Percentiles rank a stretch among this genome's conserved stretches.
These are phyloP conservation scores for Tetrahymena malaccensis DNA, from an alignment of 73 alveolate species.

Conservation along the genomic window DNA sequence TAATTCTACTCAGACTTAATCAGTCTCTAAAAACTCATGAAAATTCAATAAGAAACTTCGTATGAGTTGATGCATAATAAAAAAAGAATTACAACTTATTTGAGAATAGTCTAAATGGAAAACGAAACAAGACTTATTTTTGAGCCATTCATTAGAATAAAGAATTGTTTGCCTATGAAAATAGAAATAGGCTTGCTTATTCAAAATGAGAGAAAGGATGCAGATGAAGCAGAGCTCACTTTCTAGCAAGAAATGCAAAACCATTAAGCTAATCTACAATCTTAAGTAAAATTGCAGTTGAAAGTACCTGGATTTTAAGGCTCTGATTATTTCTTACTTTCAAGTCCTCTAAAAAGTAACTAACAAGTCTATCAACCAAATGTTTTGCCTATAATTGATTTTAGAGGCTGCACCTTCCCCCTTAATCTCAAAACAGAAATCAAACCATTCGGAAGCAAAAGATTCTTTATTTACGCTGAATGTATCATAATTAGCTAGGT, in stretches of 20 bases:
- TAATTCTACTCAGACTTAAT: not conserved
- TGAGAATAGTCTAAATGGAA: not conserved
- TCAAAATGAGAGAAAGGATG: not conserved
- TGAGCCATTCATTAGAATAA: not conserved
- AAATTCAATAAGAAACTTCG: not conserved
- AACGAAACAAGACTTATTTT: not conserved
- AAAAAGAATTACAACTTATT: not conserved
- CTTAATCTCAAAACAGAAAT: not conserved
- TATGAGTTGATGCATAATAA: not conserved
- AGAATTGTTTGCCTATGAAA: not conserved
- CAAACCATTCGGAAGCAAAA: not conserved
- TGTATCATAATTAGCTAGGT: not conserved
- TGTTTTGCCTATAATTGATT: not conserved
- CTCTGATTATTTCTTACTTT: not conserved
- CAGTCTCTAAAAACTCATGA: not conserved
- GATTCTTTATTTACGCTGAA: not conserved
- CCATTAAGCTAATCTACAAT: not conserved
- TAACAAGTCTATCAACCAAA: not conserved
- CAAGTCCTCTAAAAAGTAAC: not conserved
- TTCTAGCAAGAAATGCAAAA: not conserved
- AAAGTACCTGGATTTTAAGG: not conserved
- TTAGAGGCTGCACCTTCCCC: not conserved
- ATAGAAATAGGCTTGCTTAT: not conserved
- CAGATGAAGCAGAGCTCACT: not conserved
- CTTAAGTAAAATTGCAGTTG: not conserved